Conservation (phyloP, 1,139 yeast genomes). For the Protomyces pachydermus region DNA sequence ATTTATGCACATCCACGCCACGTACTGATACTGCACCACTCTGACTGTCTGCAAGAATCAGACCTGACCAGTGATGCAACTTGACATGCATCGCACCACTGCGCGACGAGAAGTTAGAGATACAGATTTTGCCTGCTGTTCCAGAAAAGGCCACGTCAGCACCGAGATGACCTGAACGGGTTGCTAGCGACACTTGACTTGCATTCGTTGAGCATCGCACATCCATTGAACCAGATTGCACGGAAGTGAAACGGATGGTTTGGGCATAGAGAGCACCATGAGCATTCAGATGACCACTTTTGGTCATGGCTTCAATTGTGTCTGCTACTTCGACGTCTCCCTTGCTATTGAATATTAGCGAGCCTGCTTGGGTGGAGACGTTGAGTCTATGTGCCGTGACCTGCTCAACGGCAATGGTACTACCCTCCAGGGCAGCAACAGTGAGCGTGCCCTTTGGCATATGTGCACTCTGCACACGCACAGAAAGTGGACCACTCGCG, state of each 20-base stretch:
- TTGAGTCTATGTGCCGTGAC: constrained; percentile 1
- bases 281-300: constrained; percentile 3
- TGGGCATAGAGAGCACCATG: not conserved
- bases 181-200: not conserved
- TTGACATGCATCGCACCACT: constrained; percentile 7
- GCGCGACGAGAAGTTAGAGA: not conserved
- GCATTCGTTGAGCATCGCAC: not conserved
- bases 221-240: not conserved
- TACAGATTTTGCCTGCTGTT: not conserved
- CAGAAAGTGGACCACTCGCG: not conserved
- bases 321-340: not conserved
- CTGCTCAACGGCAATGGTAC: not conserved
- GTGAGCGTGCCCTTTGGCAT: not conserved
- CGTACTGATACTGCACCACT: constrained; percentile 10
- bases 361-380: not conserved
- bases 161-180: constrained; percentile 1
- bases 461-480: not conserved
- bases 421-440: not conserved
- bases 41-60: not conserved
- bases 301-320: not conserved
- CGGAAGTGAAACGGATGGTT: not conserved
- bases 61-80: constrained; percentile 9
- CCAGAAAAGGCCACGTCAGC: not conserved
- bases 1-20: constrained; percentile 1
- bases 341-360: not conserved